These are phyloP conservation scores for Phialophora tarda DNA, from an alignment of 2,329 filamentous ascomycete genomes.

Conservation along the genomic window DNA sequence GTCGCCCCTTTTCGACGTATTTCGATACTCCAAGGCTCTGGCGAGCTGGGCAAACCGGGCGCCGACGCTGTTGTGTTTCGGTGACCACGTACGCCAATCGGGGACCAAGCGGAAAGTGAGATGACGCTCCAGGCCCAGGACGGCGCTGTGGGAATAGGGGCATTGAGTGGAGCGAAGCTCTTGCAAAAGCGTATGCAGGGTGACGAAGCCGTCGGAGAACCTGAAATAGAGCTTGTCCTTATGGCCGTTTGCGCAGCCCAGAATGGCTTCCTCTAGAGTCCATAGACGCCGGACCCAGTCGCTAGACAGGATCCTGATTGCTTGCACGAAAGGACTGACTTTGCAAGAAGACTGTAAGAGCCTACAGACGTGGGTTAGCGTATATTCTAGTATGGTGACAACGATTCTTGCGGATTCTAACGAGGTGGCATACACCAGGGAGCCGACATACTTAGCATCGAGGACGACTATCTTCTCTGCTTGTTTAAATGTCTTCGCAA, in stretches of 20 bases:
- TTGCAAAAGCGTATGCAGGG: slow-evolving; percentile 4
- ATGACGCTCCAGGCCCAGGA: slow-evolving; percentile 4
- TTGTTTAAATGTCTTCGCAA: slow-evolving; percentile 4
- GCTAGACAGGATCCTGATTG: slow-evolving; percentile 6
- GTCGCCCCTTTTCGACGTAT: slow-evolving; percentile 57
- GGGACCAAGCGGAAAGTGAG: slow-evolving; percentile 10
- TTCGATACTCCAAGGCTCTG: slow-evolving; percentile 8
- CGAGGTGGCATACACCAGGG: not conserved
- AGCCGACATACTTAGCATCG: slow-evolving; percentile 1
- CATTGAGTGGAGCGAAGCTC: slow-evolving; percentile 10
- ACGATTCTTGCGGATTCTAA: not conserved
- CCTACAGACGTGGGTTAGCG: not conserved
- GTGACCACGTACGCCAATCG: slow-evolving; percentile 2
- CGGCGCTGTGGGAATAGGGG: slow-evolving; percentile 3
- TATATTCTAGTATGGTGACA: not conserved
- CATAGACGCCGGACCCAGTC: slow-evolving; percentile 6
- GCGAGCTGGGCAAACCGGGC: slow-evolving; percentile 11
- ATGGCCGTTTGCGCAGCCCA: not conserved
- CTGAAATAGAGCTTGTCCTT: slow-evolving; percentile 16
- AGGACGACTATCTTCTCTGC: slow-evolving; percentile 11
- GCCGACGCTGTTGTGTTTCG: not conserved
- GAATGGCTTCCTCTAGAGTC: slow-evolving; percentile 9
- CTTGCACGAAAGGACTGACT: slow-evolving; percentile 7
- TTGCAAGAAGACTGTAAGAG: slow-evolving; percentile 10
- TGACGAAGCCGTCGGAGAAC: slow-evolving; percentile 5